These are phyloP conservation scores for Dittrichia graveolens DNA, from an alignment of 129 eudicot genomes.

Conservation along the genomic window DNA sequence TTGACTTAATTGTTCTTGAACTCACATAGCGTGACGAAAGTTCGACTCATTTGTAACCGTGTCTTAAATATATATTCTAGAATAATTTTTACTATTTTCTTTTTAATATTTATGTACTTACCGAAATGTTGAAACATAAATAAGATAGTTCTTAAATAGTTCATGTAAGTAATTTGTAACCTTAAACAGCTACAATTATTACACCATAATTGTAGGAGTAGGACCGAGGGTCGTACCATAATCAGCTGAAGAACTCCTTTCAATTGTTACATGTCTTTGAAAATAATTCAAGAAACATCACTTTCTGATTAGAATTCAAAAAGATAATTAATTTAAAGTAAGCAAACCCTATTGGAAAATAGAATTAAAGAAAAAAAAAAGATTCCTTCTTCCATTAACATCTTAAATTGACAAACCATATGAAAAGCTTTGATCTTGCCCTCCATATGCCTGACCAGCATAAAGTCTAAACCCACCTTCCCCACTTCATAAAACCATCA, in stretches of 20 bases:
- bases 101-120: no score
- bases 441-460: constrained; percentile 30
- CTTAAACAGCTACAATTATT: no score
- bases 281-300: constrained; percentile 30
- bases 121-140: no score
- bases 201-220: constrained; percentile 27
- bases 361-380: neutral
- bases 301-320: constrained; percentile 16
- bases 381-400: constrained; percentile 34
- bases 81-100: no score
- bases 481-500: constrained; percentile 21
- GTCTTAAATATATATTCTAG: no score
- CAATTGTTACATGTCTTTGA: neutral
- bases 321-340: neutral
- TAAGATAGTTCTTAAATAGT: no score
- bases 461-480: constrained; percentile 18
- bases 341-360: neutral
- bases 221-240: constrained; percentile 26
- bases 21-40: no score
- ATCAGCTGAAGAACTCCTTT: constrained; percentile 24
- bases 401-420: constrained; percentile 25
- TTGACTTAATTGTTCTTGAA: no score
- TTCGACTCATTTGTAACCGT: no score
- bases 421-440: constrained; percentile 31
- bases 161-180: no score